Evolutionary conservation across 352 stramenopile genomes (phyloP).

Genomic region (Globisporangium uncinulatum): DNA sequence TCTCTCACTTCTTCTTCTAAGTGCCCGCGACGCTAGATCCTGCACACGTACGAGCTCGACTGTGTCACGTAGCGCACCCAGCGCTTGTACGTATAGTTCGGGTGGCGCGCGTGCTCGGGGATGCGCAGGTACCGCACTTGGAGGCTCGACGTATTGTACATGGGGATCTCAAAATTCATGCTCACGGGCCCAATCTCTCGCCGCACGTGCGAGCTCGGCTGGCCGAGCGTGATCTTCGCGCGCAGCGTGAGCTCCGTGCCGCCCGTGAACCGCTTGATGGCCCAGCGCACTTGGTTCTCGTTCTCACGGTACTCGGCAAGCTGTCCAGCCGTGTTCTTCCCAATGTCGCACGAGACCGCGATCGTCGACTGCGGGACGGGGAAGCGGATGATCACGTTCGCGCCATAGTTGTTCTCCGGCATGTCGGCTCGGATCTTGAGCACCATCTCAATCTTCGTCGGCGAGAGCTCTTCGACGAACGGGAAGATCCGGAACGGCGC

Average conservation of each 20-base stretch:
- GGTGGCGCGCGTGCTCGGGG: constrained; percentile 91
- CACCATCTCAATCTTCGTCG: constrained; percentile 93
- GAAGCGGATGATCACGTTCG: constrained; percentile 95
- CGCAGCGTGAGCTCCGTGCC: constrained; percentile 93
- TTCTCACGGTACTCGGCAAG: constrained; percentile 94
- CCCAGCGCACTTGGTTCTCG: constrained; percentile 95
- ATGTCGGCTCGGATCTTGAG: constrained; percentile 92
- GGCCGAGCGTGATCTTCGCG: constrained; percentile 87
- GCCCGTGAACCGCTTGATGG: constrained; percentile 96
- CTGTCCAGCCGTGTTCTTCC: constrained; percentile 70
- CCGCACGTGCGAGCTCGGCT: constrained; percentile 69
- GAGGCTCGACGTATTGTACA: constrained; percentile 99
- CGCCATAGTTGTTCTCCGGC: constrained; percentile 92
- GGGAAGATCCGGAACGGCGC: constrained; percentile 97
- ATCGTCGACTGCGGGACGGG: constrained; percentile 88
- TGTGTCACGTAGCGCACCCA: constrained; percentile 99
- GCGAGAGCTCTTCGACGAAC: constrained; percentile 93
- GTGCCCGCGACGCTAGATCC: constrained; percentile 63
- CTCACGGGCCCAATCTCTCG: constrained; percentile 96
- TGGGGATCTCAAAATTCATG: constrained; percentile 99
- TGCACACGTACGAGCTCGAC: constrained; percentile 96
- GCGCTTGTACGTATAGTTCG: constrained; percentile 97
- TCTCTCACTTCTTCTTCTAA: too few relatives aligned
- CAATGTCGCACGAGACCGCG: constrained; percentile 74
- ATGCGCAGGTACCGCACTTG: constrained; percentile 98